Percentiles rank a stretch among this genome's conserved stretches.
These are phyloP conservation scores for Populus trichocarpa DNA, from an alignment of 441 rosid genomes.

Conservation along the genomic window DNA sequence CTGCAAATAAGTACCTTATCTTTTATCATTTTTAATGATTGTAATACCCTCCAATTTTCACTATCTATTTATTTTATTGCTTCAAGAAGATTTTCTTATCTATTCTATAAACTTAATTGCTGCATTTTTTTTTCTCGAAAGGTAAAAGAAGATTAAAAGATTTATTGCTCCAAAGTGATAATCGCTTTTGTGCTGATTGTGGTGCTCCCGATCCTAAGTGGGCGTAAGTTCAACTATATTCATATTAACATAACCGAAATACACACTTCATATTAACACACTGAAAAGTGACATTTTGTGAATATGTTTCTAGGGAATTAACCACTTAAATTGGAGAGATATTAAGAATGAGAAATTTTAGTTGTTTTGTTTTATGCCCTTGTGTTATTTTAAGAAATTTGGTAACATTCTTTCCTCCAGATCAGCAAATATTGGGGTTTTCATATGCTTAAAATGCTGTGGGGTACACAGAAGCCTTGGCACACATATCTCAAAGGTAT, in stretches of 20 bases:
- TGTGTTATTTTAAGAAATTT: neutral
- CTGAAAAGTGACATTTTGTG: neutral
- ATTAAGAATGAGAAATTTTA: neutral
- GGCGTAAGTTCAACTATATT: constrained; percentile 67
- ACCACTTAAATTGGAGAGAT: neutral
- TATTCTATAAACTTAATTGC: neutral
- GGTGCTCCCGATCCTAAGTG: constrained; percentile 96
- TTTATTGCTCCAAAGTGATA: constrained; percentile 66
- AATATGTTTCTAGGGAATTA: neutral
- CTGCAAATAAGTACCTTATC: neutral
- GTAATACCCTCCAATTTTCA: neutral
- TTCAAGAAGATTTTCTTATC: neutral
- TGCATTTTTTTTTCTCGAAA: constrained; percentile 23
- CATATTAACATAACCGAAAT: neutral
- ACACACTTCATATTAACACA: neutral
- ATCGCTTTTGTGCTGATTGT: constrained; percentile 92
- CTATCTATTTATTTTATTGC: constrained; percentile 1
- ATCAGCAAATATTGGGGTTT: constrained; percentile 96
- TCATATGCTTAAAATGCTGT: constrained; percentile 94
- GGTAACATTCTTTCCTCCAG: constrained; percentile 43
- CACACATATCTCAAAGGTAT: constrained; percentile 86
- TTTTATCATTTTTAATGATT: neutral
- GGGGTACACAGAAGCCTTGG: constrained; percentile 98
- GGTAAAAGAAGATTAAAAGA: constrained; percentile 80
- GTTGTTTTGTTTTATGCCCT: neutral